Evolutionary conservation across 768 basidiomycete genomes (phyloP), one percentile per base, ranked within the genome.

Genomic region (Pisolithus orientalis): DNA sequence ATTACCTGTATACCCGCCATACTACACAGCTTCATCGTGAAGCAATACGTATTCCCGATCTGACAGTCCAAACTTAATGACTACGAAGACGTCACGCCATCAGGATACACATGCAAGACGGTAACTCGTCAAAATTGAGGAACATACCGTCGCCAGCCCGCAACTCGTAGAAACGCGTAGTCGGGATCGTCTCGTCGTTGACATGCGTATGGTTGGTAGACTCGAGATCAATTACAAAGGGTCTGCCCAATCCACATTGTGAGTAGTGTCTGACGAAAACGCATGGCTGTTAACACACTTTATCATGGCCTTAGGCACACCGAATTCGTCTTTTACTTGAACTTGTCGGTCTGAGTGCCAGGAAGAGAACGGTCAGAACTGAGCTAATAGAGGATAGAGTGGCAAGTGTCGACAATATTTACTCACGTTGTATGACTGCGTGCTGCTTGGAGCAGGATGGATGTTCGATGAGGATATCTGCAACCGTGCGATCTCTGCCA

Each of bases 401-500:
- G 16, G 38, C 1, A 25, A 21, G 32, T 47, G 16, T 29, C 6
- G 32, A 10, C n/a, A 21, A 37, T 39, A 7, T 34, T 34, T 28
- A 66, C 84, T 27, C 63, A 87, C 88, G 93, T 71, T 99, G 96
- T 31, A 99, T 87, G 3, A 85, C 96, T 14, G 96, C 94, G 64
- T 99, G 96, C 65, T 99, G 96, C 65, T 99, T 99, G 0, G 96
- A 98, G 58, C 92, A 93, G 6, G 95, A 98, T 2, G 95, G 95
- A 64, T 99, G 96, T 53, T 96, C 93, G 39, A 97, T 73, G 14
- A 87, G 78, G 56, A 99, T 92, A 59, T 90, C 87, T 57, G 86
- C 79, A 28, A 96, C 92, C 21, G 87, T 74, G 27, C 82, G 82
- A 62, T 99, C 96, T 59, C 96, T 75, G 2, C 96, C 96, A 52